These are phyloP conservation scores for Brassica juncea DNA, from an alignment of 345 rosid species.

Conservation along the genomic window DNA sequence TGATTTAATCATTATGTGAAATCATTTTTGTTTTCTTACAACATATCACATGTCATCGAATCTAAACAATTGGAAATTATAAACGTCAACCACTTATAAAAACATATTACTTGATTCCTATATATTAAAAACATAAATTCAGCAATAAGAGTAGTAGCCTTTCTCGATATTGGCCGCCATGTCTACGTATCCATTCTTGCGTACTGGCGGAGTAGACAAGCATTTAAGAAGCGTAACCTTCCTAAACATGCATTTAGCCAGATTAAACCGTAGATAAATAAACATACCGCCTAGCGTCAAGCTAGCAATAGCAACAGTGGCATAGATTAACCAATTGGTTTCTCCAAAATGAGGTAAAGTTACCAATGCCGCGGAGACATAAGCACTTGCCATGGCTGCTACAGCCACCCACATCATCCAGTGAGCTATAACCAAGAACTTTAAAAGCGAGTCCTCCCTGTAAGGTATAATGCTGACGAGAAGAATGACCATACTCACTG, in stretches of 20 bases:
- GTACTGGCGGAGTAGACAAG: background rate
- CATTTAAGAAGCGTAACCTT: background rate
- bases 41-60: background rate
- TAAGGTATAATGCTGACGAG: constrained; percentile 40
- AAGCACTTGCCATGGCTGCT: constrained; percentile 45
- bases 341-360: constrained; percentile 20
- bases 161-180: constrained; percentile 1
- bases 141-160: background rate
- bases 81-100: background rate
- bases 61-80: background rate
- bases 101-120: background rate
- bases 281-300: constrained; percentile 6
- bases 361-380: constrained; percentile 33
- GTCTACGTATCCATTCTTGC: background rate
- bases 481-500: constrained; percentile 40
- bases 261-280: constrained; percentile 13
- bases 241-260: background rate
- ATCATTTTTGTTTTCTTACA: background rate
- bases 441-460: constrained; percentile 20
- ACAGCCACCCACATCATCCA: constrained; percentile 45
- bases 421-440: constrained; percentile 31
- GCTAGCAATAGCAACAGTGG: constrained; percentile 8
- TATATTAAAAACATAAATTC: background rate
- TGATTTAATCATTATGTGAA: background rate
- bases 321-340: constrained; percentile 29